Evolutionary conservation across 139 green algal genomes (phyloP).

Genomic region (Ettlia oleoabundans): DNA sequence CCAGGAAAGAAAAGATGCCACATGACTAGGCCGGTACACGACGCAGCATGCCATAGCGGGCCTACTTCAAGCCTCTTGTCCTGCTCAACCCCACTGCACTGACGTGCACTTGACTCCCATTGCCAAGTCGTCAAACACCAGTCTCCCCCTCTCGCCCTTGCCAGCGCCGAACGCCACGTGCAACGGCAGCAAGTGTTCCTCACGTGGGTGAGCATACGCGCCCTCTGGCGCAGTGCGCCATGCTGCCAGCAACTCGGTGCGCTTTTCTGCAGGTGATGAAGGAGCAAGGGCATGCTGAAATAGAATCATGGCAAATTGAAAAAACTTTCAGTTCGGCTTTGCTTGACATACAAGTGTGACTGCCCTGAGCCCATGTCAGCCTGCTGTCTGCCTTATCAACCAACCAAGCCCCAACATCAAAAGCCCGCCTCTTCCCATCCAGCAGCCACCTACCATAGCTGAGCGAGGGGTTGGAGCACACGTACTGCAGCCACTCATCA

Average conservation of each 20-base stretch:
- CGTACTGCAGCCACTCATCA: slow-evolving; percentile 53
- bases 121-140: slow-evolving; percentile 34
- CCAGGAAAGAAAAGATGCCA: too few species aligned
- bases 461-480: neutral
- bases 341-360: too few species aligned
- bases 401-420: too few species aligned
- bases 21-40: too few species aligned
- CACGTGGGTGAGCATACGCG: slow-evolving; percentile 58
- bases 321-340: too few species aligned
- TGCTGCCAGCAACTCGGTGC: slow-evolving; percentile 24
- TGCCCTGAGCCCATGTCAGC: too few species aligned
- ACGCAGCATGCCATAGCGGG: too few species aligned
- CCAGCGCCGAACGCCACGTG: slow-evolving; percentile 60
- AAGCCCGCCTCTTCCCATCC: too few species aligned
- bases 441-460: neutral
- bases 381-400: too few species aligned
- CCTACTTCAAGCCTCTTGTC: neutral
- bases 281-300: neutral
- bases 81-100: slow-evolving; percentile 14
- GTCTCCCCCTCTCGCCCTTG: neutral
- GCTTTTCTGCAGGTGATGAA: slow-evolving; percentile 8
- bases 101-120: slow-evolving; percentile 32
- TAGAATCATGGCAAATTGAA: neutral
- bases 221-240: slow-evolving; percentile 48
- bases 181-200: slow-evolving; percentile 76